These are phyloP conservation scores for Laetiporus sulphureus DNA, from an alignment of 1,284 basidiomycete genomes.

Conservation along the genomic window DNA sequence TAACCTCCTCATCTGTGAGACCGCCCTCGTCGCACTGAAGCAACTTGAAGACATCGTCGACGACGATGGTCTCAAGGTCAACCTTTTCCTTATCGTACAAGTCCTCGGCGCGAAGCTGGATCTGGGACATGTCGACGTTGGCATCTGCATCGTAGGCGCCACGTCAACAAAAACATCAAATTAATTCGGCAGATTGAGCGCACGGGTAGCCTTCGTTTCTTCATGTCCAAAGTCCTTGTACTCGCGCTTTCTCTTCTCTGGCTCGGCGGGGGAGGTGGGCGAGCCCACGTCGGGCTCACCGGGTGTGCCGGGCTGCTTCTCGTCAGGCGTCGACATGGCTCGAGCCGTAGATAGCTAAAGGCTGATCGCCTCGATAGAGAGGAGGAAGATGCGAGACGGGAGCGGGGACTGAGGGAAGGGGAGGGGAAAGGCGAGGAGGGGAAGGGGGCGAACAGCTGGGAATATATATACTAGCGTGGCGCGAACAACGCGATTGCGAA, in stretches of 20 bases:
- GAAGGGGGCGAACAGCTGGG: too few species aligned
- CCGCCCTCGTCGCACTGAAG: constrained; percentile 86
- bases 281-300: constrained; percentile 18
- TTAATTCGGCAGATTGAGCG: constrained; percentile 33
- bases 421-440: too few species aligned
- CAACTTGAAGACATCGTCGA: constrained; percentile 95
- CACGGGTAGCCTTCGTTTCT: constrained; percentile 62
- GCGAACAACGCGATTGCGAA: too few species aligned
- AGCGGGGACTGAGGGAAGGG: too few species aligned
- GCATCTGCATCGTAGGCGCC: constrained; percentile 46
- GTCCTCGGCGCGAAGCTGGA: constrained; percentile 90
- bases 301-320: constrained; percentile 28
- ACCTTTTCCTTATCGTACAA: constrained; percentile 99
- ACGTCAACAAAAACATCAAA: constrained; percentile 7
- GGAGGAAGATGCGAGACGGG: too few species aligned
- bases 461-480: too few species aligned
- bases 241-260: constrained; percentile 75
- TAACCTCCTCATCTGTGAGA: constrained; percentile 71
- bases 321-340: constrained; percentile 26
- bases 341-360: too few species aligned
- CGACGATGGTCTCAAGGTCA: constrained; percentile 94
- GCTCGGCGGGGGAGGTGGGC: too few species aligned
- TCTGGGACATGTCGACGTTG: constrained; percentile 84
- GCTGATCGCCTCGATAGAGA: too few species aligned
- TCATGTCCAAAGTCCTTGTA: constrained; percentile 91